Base-by-base conservation (phyloP, 2,329 filamentous ascomycete species). In the Fusarium hainanense region DNA sequence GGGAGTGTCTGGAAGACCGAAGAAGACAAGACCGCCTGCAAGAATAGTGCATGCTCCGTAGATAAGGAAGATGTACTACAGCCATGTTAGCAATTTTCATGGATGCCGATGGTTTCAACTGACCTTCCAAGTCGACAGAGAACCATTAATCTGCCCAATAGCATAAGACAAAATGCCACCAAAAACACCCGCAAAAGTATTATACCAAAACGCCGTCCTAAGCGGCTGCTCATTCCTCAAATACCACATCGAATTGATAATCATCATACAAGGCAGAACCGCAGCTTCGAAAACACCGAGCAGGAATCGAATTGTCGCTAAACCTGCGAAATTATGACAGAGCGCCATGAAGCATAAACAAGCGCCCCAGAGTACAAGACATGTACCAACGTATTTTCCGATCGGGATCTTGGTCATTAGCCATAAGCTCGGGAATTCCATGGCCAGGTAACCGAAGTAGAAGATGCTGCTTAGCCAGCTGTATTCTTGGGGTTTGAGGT, bases 381-480 rank as follows among this genome's bases (percentile, higher is more conserved):
- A 71, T 3, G 58, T 44, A 0, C 74, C 70, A 1, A 76, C 67
- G 3, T 68, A 70, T 6, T 73, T 75, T 0, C 69, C 72, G 1
- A 75, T 60, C 0, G 69, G 71, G 0, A 75, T 57, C 3, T 64
- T 68, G 0, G 66, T 70, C 59, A 75, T 69, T 0, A 76, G 18
- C 72, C 72, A 71, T 0, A 74, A 42, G 0, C 43, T 84, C 0
- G 85, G 83, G 60, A 84, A 86, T 18, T 84, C 82, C 73, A 82
- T 84, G 14, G 80, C 76, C 2, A 88, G 80, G 70, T 87, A 86
- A 27, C 80, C 80, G 28, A 82, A 76, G 71, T 82, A 82, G 48
- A 82, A 79, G 44, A 81, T 76, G 13, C 77, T 79, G 44, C 78
- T 75, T 1, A 93, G 82, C 91, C 91, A 93, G 23, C 85, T 87